Evolutionary conservation across 1,139 yeast species (phyloP).

Genomic region (Ogataea hybrid): DNA sequence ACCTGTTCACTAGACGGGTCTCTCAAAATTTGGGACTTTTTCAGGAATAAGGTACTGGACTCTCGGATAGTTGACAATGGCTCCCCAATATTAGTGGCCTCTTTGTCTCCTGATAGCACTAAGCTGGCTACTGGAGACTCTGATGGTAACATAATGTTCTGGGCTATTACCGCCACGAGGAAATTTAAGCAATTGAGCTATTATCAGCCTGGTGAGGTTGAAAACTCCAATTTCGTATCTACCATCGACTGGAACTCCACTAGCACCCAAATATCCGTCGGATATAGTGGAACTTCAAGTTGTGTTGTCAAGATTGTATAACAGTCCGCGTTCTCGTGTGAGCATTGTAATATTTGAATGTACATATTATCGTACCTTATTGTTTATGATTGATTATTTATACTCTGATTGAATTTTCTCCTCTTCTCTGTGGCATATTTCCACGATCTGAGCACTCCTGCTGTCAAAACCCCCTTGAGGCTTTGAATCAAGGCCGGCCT

Average conservation of each 20-base stretch:
- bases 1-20: slow-evolving; percentile 68
- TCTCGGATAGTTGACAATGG: slow-evolving; percentile 42
- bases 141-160: slow-evolving; percentile 53
- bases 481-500: slow-evolving; percentile 75
- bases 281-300: slow-evolving; percentile 24
- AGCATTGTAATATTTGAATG: slow-evolving; percentile 8
- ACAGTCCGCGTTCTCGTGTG: slow-evolving; percentile 4
- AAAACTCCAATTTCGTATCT: slow-evolving; percentile 17
- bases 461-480: slow-evolving; percentile 79
- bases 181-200: slow-evolving; percentile 15
- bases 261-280: slow-evolving; percentile 21
- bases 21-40: slow-evolving; percentile 64
- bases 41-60: slow-evolving; percentile 40
- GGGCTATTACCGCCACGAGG: slow-evolving; percentile 40
- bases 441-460: slow-evolving; percentile 72
- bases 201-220: slow-evolving; percentile 20
- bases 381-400: slow-evolving; percentile 5
- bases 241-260: slow-evolving; percentile 23
- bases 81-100: slow-evolving; percentile 51
- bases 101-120: slow-evolving; percentile 47
- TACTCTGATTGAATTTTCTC: slow-evolving; percentile 32
- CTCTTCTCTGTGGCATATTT: slow-evolving; percentile 80
- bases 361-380: slow-evolving; percentile 6
- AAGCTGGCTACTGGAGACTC: slow-evolving; percentile 63
- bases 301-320: slow-evolving; percentile 21